Percentiles rank a stretch among this genome's conserved stretches.
These are phyloP conservation scores for Gastrolobium villosum DNA, from an alignment of 306 rosid genomes.

Conservation along the genomic window DNA sequence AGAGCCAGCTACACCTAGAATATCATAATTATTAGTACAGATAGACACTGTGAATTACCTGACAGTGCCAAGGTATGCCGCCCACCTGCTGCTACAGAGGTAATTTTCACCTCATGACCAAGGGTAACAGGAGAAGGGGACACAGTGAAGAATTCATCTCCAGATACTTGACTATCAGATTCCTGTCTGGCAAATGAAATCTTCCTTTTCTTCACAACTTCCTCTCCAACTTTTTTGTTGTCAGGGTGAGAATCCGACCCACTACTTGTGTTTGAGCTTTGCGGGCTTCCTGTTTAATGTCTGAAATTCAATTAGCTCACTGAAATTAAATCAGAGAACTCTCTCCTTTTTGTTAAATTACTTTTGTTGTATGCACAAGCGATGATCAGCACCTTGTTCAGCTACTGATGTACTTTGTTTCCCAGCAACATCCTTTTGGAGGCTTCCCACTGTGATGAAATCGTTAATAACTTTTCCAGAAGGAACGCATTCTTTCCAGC, in stretches of 20 bases:
- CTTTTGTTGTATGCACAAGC: conserved; percentile 22
- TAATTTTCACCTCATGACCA: conserved; percentile 73
- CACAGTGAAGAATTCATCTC: conserved; percentile 70
- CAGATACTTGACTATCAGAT: conserved; percentile 66
- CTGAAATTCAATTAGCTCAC: conserved; percentile 52
- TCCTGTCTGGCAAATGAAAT: conserved; percentile 65
- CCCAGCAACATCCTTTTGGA: conserved; percentile 60
- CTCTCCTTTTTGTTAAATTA: conserved; percentile 35
- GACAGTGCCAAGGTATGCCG: conserved; percentile 89
- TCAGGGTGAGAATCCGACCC: conserved; percentile 70
- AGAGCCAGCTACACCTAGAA: conserved; percentile 59
- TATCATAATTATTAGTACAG: conserved; percentile 40
- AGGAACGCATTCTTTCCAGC: conserved; percentile 96
- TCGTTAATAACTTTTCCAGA: conserved; percentile 71
- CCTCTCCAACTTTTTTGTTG: conserved; percentile 70
- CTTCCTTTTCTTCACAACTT: conserved; percentile 76
- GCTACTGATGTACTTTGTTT: conserved; percentile 59
- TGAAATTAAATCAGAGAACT: conserved; percentile 46
- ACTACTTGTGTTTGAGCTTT: conserved; percentile 62
- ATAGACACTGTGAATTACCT: conserved; percentile 63
- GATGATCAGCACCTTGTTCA: conserved; percentile 70
- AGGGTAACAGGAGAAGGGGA: conserved; percentile 74
- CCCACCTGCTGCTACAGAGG: conserved; percentile 89
- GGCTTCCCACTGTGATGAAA: conserved; percentile 58
- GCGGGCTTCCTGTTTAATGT: conserved; percentile 64